A percentile compares a stretch with the other conserved stretches of the same genome.
Evolutionary conservation across 768 basidiomycete genomes (phyloP).

Genomic region (Gloeophyllum trabeum): DNA sequence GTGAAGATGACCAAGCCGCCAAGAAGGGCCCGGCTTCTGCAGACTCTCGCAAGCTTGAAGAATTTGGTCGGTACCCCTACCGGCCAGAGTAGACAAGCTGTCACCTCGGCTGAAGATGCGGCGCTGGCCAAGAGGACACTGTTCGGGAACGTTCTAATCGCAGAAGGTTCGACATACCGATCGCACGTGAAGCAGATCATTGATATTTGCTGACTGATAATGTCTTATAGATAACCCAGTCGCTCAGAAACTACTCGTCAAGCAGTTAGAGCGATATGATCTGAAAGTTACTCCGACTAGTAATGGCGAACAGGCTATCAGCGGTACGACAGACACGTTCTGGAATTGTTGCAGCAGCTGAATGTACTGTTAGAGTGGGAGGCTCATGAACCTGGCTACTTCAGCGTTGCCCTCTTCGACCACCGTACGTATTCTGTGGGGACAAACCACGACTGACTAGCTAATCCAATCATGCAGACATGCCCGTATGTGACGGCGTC

Average conservation of each 20-base stretch:
- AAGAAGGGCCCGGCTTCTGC: constrained; percentile 44
- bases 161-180: constrained; percentile 39
- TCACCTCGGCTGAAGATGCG: constrained; percentile 34
- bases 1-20: constrained; percentile 67
- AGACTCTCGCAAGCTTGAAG: constrained; percentile 49
- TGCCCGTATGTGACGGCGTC: constrained; percentile 72
- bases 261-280: constrained; percentile 52
- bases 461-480: constrained; percentile 30
- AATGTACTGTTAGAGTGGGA: constrained; percentile 44
- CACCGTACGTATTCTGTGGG: constrained; percentile 38
- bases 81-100: constrained; percentile 22
- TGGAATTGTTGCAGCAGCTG: background rate
- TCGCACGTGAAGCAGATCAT: background rate
- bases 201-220: background rate
- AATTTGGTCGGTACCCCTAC: constrained; percentile 36
- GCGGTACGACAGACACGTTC: constrained; percentile 22
- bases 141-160: constrained; percentile 58
- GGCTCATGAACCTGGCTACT: constrained; percentile 53
- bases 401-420: constrained; percentile 62
- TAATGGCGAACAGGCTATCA: constrained; percentile 59
- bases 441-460: background rate
- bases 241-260: constrained; percentile 54
- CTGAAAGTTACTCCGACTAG: constrained; percentile 50
- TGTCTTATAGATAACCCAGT: constrained; percentile 63
- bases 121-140: constrained; percentile 39